Evolutionary conservation across 495 filamentous ascomycete genomes (phyloP).

Genomic region (Penicillium odoratum): DNA sequence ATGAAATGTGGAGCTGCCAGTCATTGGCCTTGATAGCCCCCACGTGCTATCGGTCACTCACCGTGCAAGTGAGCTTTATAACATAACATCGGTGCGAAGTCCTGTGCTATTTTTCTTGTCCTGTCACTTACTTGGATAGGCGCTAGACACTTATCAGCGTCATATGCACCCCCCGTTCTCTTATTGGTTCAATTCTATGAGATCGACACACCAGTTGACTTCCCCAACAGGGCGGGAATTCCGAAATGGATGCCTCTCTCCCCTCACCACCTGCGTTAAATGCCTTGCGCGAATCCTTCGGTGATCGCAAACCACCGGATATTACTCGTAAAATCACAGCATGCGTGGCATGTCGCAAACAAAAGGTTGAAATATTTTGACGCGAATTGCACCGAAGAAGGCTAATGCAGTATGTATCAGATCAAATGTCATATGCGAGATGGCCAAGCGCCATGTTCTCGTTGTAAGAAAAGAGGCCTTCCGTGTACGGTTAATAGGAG

Average conservation of each 20-base stretch:
- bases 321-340: slow-evolving; percentile 42
- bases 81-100: slow-evolving; percentile 24
- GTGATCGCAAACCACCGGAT: slow-evolving; percentile 36
- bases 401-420: slow-evolving; percentile 16
- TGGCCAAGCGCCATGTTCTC: slow-evolving; percentile 30
- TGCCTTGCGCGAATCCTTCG: slow-evolving; percentile 35
- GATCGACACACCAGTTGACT: background rate
- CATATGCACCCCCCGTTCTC: background rate
- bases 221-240: background rate
- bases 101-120: slow-evolving; percentile 7
- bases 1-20: slow-evolving; percentile 5
- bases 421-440: slow-evolving; percentile 48
- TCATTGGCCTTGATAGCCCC: slow-evolving; percentile 6
- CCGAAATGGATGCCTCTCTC: slow-evolving; percentile 18
- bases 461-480: slow-evolving; percentile 31
- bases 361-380: slow-evolving; percentile 26
- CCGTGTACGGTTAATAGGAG: slow-evolving; percentile 38
- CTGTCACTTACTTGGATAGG: background rate
- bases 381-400: background rate
- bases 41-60: slow-evolving; percentile 13
- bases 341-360: slow-evolving; percentile 42
- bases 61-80: slow-evolving; percentile 6
- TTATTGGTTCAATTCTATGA: background rate
- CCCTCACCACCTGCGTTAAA: slow-evolving; percentile 23
- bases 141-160: background rate